Base-by-base conservation (phyloP, 208 protist genomes). In the Trypanosomatidae sp. region DNA sequence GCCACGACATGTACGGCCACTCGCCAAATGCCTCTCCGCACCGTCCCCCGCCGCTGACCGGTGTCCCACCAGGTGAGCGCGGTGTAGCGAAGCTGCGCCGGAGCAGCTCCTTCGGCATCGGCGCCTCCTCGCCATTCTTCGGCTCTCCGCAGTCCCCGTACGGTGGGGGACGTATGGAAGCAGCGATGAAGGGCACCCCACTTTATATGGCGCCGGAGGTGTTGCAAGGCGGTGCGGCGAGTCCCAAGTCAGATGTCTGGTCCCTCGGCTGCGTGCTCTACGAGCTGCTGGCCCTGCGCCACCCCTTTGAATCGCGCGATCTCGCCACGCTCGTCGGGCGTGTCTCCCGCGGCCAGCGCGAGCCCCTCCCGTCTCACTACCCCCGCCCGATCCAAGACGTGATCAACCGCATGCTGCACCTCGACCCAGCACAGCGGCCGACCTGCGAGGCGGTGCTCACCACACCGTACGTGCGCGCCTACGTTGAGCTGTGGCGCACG, bases 121-220 rank as follows among this genome's bases (percentile, higher is more conserved):
- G 59, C 13, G 28, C 66, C 22, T 47, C 43, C 17, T 50, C 46
- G 30, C 41, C 66, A 13, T 69, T 15, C 15, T 30, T n/a, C 2
- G 62, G 36, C 41, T 58, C 66, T 28, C 33, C 3, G 49, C 66
- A 55, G 46, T 50, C 22, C 46, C 6, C 17, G 36, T 15, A 46
- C 62, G 53, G 55, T 30, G 6, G 41, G 50, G 49, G 55, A 33
- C 50, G 0, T 4, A 74, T 84, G 58, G 70, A 77, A 19, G 79
- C 85, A 59, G 94, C 88, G 30, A 80, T 95, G 78, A 91, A 96
- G 19, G 98, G 98, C 17, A 98, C 98, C 17, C 94, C 96, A 33
- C 92, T 98, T 13, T 99, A 99, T 79, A 95, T 98, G 90, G 84
- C 89, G 4, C 98, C 97, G n/a, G 96, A 99, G 84, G 85, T 94